Evolutionary conservation across 2,329 filamentous ascomycete species (phyloP).

Genomic region (Aotearoamyces nothofagi): DNA sequence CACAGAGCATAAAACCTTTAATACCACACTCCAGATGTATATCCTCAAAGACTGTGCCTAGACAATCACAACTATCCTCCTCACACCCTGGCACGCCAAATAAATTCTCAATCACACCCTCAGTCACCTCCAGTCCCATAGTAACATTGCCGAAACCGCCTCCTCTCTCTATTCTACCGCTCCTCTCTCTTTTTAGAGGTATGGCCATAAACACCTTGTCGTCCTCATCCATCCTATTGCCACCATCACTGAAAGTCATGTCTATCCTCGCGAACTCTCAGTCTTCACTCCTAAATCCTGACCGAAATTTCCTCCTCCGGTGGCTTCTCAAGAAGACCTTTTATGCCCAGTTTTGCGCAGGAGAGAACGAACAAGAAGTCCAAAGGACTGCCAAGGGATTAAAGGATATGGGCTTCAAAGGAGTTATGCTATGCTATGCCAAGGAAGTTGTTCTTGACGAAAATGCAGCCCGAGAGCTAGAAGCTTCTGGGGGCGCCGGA

Average conservation of each 20-base stretch:
- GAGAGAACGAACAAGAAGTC: conserved; percentile 58
- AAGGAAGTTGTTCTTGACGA: conserved; percentile 61
- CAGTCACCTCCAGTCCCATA: too few species aligned
- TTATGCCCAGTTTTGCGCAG: conserved; percentile 84
- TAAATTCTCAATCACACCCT: too few species aligned
- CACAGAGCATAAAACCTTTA: too few species aligned
- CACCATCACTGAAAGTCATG: conserved; percentile 54
- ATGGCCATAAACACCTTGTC: conserved; percentile 56
- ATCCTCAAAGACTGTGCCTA: conserved; percentile 12
- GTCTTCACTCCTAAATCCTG: conserved; percentile 52
- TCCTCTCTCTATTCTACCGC: conserved; percentile 50
- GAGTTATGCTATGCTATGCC: conserved; percentile 75
- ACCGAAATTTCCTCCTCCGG: conserved; percentile 57
- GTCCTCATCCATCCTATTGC: conserved; percentile 52
- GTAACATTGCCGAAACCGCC: too few species aligned
- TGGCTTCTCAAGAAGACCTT: conserved; percentile 66
- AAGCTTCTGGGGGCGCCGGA: conserved; percentile 28
- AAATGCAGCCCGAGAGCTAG: conserved; percentile 29
- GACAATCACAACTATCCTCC: conserved; percentile 5
- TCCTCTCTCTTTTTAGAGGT: conserved; percentile 51
- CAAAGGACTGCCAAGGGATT: conserved; percentile 46
- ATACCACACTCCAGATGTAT: conserved; percentile 6
- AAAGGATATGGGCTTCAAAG: conserved; percentile 63
- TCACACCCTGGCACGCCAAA: too few species aligned
- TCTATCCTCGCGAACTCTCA: conserved; percentile 54